Base-by-base conservation (phyloP, 345 rosid genomes). In the Brassica juncea region DNA sequence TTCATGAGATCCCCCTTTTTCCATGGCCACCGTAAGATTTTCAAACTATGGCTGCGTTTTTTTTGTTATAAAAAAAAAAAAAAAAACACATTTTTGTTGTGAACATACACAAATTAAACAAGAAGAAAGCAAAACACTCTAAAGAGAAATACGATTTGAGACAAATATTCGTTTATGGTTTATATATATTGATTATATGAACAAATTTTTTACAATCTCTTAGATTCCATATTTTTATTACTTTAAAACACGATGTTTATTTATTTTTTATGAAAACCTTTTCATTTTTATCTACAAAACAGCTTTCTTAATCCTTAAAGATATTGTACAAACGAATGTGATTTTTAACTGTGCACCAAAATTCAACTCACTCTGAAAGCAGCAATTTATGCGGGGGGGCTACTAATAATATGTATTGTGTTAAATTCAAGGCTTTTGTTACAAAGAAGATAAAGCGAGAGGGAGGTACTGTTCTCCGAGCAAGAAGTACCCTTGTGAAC, bases 351-450 rank as follows among this genome's bases (percentile, higher is more conserved):
- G 54, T 12, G 15, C 14, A 11, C 52, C 52, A 44, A 3, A 3
- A 12, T 47, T 47, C 14, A 14, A 47, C 6, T 47, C 15, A 1
- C 54, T 47, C 54, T 14, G 14, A 47, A 47, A 47, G 14, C 15
- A 47, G 14, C 15, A 4, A 47, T 14, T 11, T 47, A 67, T 42
- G 14, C 8, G 34, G 19, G 10, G 10, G 57, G 25, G 15, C 1
- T 68, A 44, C 59, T 25, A 47, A 28, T 68, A 47, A 2, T 14
- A 47, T n/a, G 3, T 59, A 1, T 19, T 23, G 28, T 61, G 16
- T 35, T 14, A 23, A 23, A 59, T 25, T 37, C 19, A 31, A 82
- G 84, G 68, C 21, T 82, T 82, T 39, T 82, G 85, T 47, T 57
- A 30, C 30, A 74, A 58, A 62, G 80, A 82, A 60, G 77, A 79